Percentiles rank a stretch among this genome's conserved stretches.
Evolutionary conservation across 2,329 filamentous ascomycete species (phyloP).

Genomic region (Aspergillus calidoustus): DNA sequence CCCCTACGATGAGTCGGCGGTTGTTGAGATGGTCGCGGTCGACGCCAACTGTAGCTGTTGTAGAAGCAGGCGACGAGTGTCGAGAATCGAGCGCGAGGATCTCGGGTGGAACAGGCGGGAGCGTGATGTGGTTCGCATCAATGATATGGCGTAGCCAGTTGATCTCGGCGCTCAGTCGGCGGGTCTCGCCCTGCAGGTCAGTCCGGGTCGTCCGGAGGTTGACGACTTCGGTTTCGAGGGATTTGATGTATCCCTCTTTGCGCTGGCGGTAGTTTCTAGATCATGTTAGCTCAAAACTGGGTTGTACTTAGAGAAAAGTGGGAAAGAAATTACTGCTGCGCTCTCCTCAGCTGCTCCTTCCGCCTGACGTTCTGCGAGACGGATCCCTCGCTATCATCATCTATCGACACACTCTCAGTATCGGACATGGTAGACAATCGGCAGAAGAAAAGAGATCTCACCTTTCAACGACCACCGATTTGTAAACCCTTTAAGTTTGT

Average conservation of each 20-base stretch:
- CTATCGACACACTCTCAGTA: not conserved
- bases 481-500: not conserved
- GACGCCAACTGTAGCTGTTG: not conserved
- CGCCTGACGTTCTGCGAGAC: not conserved
- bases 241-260: constrained; percentile 9
- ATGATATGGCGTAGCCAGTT: not conserved
- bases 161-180: not conserved
- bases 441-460: not conserved
- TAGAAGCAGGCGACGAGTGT: not conserved
- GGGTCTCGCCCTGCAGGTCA: not conserved
- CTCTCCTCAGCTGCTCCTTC: constrained; percentile 5
- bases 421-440: too few species aligned
- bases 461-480: constrained; percentile 6
- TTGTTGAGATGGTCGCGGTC: not conserved
- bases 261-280: constrained; percentile 3
- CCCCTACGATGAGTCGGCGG: not conserved
- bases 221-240: constrained; percentile 3
- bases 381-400: not conserved
- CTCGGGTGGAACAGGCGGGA: not conserved
- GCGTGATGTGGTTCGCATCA: not conserved
- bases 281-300: not conserved
- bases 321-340: constrained; percentile 1
- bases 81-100: not conserved
- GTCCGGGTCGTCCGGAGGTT: not conserved
- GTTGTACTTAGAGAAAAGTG: not conserved